Evolutionary conservation across 192 early-diverging fungal genomes (phyloP), one percentile per base, ranked within the genome.

Genomic region (Backusella morwellensis): DNA sequence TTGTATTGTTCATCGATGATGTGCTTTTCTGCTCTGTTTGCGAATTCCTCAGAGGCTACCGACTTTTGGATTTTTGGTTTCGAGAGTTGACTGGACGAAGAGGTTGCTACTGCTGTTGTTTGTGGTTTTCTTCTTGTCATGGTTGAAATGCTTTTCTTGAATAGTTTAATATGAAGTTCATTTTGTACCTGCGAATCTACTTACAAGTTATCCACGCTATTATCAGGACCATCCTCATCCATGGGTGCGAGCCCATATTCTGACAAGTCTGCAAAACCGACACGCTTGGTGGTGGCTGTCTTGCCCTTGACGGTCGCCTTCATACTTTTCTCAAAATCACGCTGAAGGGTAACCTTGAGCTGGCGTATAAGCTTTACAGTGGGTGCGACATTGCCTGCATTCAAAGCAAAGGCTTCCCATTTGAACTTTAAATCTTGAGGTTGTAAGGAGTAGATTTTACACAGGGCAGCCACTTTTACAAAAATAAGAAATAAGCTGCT

Each of bases 1-100:
- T 93, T 93, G 44, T 89, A 84, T 0, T 83, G 85, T 11, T 89
- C 84, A 36, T 93, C 91, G 3, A 73, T 81, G 23, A 88, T 83
- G 54, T 81, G 86, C 19, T 78, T 80, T 56, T 86, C 81, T 41
- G 72, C 15, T 19, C 90, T 80, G 26, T 89, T 85, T 6, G 68
- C 71, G 66, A 88, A 88, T 75, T 73, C 50, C 8, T 78, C 42
- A 21, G 82, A 72, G 35, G 76, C 35, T 15, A n/a, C 9, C 3
- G 79, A 76, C 17, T 75, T 80, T 41, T 21, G 23, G n/a, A 44
- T 21, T 72, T 40, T 70, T 70, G 23, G 35, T 40, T 14, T 26
- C 0, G 35, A 38, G 12, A 23, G 11, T 40, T 35, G n/a, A 14
- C 23, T 7, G 4, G 56, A 23, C 1, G 19, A 36, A 19, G 19